Conservation (phyloP, 352 stramenopile genomes). For the Globisporangium acanthophoron region DNA sequence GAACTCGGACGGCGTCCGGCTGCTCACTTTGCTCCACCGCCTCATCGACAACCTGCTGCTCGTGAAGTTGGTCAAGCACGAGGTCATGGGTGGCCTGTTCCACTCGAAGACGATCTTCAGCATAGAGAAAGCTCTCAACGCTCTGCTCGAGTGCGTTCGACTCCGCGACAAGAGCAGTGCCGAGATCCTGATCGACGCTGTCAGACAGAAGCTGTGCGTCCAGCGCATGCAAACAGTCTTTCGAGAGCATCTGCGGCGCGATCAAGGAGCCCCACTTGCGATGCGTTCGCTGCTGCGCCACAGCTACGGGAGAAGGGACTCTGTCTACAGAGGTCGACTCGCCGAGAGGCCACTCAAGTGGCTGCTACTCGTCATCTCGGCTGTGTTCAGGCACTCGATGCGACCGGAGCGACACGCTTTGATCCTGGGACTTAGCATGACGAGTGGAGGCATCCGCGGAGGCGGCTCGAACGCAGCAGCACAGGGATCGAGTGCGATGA, state of each 20-base stretch:
- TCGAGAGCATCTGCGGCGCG: slow-evolving; percentile 50
- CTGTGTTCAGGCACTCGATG: slow-evolving; percentile 43
- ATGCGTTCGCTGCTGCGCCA: slow-evolving; percentile 75
- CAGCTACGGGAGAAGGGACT: slow-evolving; percentile 34
- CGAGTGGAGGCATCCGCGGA: slow-evolving; percentile 25
- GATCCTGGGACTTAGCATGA: slow-evolving; percentile 38
- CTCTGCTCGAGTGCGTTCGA: slow-evolving; percentile 62
- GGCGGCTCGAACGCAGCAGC: background rate
- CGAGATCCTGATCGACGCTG: slow-evolving; percentile 61
- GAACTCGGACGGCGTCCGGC: slow-evolving; percentile 38
- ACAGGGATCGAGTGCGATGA: slow-evolving; percentile 21
- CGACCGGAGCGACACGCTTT: slow-evolving; percentile 18
- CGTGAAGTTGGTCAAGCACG: slow-evolving; percentile 43
- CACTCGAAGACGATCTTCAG: slow-evolving; percentile 50
- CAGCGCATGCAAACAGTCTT: slow-evolving; percentile 68
- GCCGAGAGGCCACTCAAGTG: slow-evolving; percentile 50
- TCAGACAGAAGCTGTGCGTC: slow-evolving; percentile 69
- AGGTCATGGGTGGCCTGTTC: slow-evolving; percentile 42
- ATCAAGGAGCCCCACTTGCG: slow-evolving; percentile 57
- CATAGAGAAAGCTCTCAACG: slow-evolving; percentile 61
- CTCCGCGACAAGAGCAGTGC: slow-evolving; percentile 52
- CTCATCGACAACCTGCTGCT: slow-evolving; percentile 48
- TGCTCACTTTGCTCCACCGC: slow-evolving; percentile 56
- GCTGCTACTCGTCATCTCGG: slow-evolving; percentile 53
- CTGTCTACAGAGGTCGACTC: slow-evolving; percentile 22